Conservation (phyloP, 139 green algal species). For the Choricystis sp. region DNA sequence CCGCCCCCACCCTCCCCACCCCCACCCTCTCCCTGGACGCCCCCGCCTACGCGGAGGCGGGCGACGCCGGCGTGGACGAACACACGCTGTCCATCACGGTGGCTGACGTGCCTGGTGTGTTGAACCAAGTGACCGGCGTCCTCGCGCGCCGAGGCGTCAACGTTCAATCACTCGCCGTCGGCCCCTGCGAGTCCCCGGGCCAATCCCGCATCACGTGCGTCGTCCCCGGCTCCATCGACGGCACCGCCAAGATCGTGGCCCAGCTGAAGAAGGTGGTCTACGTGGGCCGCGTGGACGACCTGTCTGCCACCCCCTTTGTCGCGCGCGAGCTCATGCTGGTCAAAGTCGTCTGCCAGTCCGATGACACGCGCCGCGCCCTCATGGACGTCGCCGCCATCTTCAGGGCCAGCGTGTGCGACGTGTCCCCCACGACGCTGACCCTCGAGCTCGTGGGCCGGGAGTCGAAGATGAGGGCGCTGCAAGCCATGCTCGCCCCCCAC, state of each 20-base stretch:
- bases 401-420: constrained; percentile 63
- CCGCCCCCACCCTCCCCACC: not conserved
- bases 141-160: constrained; percentile 96
- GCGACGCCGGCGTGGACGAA: constrained; percentile 19
- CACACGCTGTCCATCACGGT: constrained; percentile 85
- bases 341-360: constrained; percentile 62
- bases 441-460: constrained; percentile 81
- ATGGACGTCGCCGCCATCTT: constrained; percentile 78
- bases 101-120: constrained; percentile 71
- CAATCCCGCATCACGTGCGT: constrained; percentile 83
- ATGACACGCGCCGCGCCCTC: constrained; percentile 57
- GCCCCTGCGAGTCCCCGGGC: constrained; percentile 58
- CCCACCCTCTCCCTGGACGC: not conserved
- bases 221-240: constrained; percentile 48
- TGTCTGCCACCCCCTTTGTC: constrained; percentile 59
- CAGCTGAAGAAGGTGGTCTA: constrained; percentile 83
- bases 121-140: constrained; percentile 90
- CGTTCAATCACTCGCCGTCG: constrained; percentile 89
- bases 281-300: constrained; percentile 47
- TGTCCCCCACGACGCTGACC: constrained; percentile 57
- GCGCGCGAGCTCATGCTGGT: constrained; percentile 87
- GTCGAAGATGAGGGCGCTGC: constrained; percentile 76
- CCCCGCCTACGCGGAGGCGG: not conserved
- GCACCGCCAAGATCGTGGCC: constrained; percentile 75
- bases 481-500: constrained; percentile 65